phyloP scores from a whole-genome alignment of 2,329 filamentous ascomycete genomes.

The Biscogniauxia sp. region DNA sequence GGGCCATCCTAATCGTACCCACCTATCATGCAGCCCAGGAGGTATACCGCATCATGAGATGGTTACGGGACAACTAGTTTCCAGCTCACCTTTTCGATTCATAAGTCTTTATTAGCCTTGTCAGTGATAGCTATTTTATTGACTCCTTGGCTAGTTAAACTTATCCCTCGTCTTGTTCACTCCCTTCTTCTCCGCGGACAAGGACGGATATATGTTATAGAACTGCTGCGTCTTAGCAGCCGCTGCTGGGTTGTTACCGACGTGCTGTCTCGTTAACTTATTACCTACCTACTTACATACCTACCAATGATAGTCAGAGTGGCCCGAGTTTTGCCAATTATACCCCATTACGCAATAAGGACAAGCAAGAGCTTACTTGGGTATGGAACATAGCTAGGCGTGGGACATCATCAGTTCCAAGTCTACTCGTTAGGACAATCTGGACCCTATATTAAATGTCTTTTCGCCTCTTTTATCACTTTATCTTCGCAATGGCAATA shows the following conservation, averaged over 20 bases:
- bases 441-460: neutral
- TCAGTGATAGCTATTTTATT: no score
- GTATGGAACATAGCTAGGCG: neutral
- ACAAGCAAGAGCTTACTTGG: neutral
- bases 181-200: neutral
- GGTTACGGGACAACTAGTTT: neutral
- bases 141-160: no score
- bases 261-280: no score
- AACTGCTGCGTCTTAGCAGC: no score
- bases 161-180: no score
- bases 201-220: no score
- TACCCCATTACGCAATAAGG: neutral
- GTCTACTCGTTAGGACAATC: neutral
- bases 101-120: neutral
- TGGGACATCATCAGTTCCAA: neutral
- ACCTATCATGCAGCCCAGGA: neutral
- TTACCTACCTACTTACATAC: no score
- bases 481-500: neutral
- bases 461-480: neutral
- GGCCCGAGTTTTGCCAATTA: neutral
- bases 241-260: no score
- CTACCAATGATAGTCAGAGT: neutral
- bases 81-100: neutral
- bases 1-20: neutral
- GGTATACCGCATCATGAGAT: neutral